Evolutionary conservation across 2,329 filamentous ascomycete genomes (phyloP).

Genomic region (Claviceps sp.): DNA sequence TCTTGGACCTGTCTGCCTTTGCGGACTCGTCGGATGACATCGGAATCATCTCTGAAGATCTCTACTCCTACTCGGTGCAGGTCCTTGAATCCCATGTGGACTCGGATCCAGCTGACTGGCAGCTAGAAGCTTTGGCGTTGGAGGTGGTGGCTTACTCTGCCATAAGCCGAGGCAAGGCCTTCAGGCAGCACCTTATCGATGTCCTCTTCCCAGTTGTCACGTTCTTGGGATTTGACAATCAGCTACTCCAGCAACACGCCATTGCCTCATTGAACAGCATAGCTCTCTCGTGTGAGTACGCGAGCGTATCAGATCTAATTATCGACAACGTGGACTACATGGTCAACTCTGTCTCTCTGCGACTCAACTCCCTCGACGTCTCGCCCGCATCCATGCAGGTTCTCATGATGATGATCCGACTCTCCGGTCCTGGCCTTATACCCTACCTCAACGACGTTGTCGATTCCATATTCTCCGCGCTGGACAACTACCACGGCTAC

Average conservation of each 20-base stretch:
- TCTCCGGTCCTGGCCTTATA: slow-evolving; percentile 69
- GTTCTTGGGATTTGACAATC: slow-evolving; percentile 61
- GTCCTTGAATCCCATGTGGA: slow-evolving; percentile 43
- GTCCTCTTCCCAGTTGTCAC: slow-evolving; percentile 83
- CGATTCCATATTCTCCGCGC: slow-evolving; percentile 75
- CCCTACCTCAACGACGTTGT: slow-evolving; percentile 88
- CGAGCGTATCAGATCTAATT: slow-evolving; percentile 61
- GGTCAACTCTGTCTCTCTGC: slow-evolving; percentile 79
- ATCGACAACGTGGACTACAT: slow-evolving; percentile 93
- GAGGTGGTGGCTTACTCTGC: slow-evolving; percentile 72
- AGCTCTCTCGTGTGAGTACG: slow-evolving; percentile 62
- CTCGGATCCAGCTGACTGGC: slow-evolving; percentile 46
- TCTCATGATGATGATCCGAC: slow-evolving; percentile 80
- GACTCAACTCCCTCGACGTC: slow-evolving; percentile 83
- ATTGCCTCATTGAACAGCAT: slow-evolving; percentile 71
- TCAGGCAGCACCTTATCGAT: slow-evolving; percentile 78
- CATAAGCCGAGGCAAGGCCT: slow-evolving; percentile 48
- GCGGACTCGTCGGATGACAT: slow-evolving; percentile 24
- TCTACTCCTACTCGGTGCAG: slow-evolving; percentile 56
- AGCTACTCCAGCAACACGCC: slow-evolving; percentile 62
- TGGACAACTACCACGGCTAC: slow-evolving; percentile 96
- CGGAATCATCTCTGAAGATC: slow-evolving; percentile 41
- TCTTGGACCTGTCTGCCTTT: slow-evolving; percentile 42
- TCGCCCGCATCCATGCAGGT: slow-evolving; percentile 86
- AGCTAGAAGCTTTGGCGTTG: slow-evolving; percentile 62